Conservation (phyloP, 169 alveolate species). For the Eimeria sp. region DNA sequence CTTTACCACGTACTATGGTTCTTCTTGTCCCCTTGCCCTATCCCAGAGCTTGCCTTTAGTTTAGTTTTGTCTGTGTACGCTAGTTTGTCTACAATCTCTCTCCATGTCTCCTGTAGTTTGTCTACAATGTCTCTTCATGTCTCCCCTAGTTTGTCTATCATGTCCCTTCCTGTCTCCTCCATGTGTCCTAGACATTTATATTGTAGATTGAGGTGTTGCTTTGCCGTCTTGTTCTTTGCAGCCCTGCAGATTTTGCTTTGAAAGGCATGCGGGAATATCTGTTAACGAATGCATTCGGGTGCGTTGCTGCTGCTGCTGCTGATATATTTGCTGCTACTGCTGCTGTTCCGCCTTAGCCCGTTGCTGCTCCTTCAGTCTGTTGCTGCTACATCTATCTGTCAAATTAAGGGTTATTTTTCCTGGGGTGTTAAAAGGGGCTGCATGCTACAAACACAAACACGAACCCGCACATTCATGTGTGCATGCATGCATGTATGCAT, state of each 20-base stretch:
- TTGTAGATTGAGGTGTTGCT: not conserved
- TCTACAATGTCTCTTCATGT: not conserved
- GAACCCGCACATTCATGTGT: too few species aligned
- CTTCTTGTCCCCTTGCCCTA: too few species aligned
- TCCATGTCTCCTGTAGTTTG: not conserved
- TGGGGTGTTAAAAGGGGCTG: too few species aligned
- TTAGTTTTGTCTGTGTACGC: too few species aligned
- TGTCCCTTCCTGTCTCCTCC: not conserved
- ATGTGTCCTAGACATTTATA: not conserved
- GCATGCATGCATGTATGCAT: too few species aligned
- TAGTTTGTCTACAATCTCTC: not conserved
- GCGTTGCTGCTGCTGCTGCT: constrained; percentile 35
- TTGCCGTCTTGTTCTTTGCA: not conserved
- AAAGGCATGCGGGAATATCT: constrained; percentile 77
- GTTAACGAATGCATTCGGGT: constrained; percentile 83
- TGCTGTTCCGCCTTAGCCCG: not conserved
- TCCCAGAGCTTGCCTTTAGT: not conserved
- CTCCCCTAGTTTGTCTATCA: not conserved
- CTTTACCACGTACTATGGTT: too few species aligned
- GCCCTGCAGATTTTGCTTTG: constrained; percentile 83
- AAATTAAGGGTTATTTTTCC: not conserved
- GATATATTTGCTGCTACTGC: not conserved
- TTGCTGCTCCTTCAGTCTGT: constrained; percentile 11
- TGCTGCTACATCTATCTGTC: not conserved
- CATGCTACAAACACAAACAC: too few species aligned